Base-by-base conservation (phyloP, 176 grass and related monocot species). In the Eleusine coracana region DNA sequence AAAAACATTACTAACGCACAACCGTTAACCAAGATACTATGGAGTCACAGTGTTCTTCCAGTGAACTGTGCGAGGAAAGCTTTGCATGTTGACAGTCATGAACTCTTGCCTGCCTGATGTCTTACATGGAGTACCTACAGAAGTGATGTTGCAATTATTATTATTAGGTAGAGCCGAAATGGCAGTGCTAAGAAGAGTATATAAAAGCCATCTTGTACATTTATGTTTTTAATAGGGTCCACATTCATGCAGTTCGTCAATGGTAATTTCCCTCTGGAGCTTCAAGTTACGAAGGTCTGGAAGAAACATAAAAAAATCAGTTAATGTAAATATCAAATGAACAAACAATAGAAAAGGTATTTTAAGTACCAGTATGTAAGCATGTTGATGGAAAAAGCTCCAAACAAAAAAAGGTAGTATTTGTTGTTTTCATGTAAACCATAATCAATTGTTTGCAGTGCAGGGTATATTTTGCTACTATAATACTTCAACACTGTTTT, bases 271-370 rank as follows among this genome's bases (percentile, higher is more conserved):
- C 46, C 61, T 84, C 61, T 76, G 37, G 45, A 67, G 71, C 61
- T 84, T 76, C 64, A 84, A 41, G 61, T 31, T 75, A 14, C 46
- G 72, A 21, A 84, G 71, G 17, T 21, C 71, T 84, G 72, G 15
- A 8, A 54, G n/a, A 66, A 76, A 67, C 25, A 68, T 28, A 15
- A 20, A 21, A 74, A 83, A 2, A 46, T 46, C 54, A 83, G 31
- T 75, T 15, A 83, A 67, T 67, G 9, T 37, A 74, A 20, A 74
- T 20, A 74, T 66, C 3, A 29, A 58, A 78, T 29, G 59, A 75
- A 67, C 44, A 74, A n/a, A 16, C 6, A 72, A 45, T 4, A 28
- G 29, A 37, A 36, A 74, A 23, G 34, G 14, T 58, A 13, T 46
- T 10, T 46, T 46, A 46, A 11, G 44, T 46, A 46, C 10, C 7